Evolutionary conservation across 208 protist genomes (phyloP), one percentile per base, ranked within the genome.

Genomic region (Wallacemonas sp.): DNA sequence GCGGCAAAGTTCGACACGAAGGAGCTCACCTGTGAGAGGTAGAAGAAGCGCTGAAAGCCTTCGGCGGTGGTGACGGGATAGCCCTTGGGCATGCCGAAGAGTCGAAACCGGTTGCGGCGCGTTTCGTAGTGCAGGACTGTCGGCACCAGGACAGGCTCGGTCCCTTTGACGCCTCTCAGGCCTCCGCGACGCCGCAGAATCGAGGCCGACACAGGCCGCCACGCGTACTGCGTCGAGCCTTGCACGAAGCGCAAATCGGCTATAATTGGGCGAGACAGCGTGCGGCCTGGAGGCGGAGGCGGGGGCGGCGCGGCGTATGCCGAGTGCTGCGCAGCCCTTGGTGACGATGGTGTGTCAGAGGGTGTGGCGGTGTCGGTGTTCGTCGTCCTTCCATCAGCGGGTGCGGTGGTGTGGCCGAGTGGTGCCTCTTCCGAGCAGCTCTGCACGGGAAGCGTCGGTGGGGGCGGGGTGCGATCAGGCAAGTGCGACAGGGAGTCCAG

Each of bases 1-100:
- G 88, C 83, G 36, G 83, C 71, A 62, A 94, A 94, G 74, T 91
- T 94, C 4, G 85, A 90, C 15, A 92, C 75, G 58, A 88, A 92
- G 15, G 78, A 68, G 68, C 83, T 91, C 2, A 72, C 70, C 41
- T 88, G 63, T 0, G 82, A 91, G n/a, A 92, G 69, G 60, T 85
- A 82, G 58, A 94, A 94, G 45, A 90, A 94, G 22, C 77, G 77
- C 70, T 87, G 80, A 62, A 90, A 92, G 11, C 88, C 88, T 2
- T 66, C 58, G 1, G 80, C 88, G 28, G 80, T 88, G 31, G 85
- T 89, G 34, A 81, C 68, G 0, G 88, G 88, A 58, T 85, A 92
- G 28, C 88, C 88, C 28, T 79, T 78, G 2, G 88, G 88, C 88
- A 94, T 94, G 33, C 82, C 88, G 38, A 90, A 83, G 4, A 84